These are phyloP conservation scores for Termitomyces bulborhizus DNA, from an alignment of 768 basidiomycete genomes.

Conservation along the genomic window DNA sequence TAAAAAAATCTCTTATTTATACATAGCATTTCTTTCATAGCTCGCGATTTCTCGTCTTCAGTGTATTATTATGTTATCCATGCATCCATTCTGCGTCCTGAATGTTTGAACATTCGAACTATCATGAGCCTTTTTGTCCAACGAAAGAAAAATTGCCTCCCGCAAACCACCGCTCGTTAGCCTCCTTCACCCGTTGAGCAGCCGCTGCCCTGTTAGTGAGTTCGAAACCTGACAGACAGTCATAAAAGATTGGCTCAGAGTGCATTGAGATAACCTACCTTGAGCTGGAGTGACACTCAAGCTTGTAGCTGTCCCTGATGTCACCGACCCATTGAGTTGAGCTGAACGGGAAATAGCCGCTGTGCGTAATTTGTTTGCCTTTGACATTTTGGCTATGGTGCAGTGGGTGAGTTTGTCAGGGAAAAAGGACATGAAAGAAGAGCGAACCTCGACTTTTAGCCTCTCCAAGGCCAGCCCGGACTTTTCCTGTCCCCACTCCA, in stretches of 20 bases:
- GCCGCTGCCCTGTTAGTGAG: constrained; percentile 87
- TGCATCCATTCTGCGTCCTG: constrained; percentile 12
- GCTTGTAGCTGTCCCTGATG: constrained; percentile 86
- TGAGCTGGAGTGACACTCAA: constrained; percentile 94
- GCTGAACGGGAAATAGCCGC: constrained; percentile 77
- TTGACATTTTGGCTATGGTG: constrained; percentile 83
- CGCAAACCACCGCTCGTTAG: constrained; percentile 96
- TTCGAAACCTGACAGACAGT: constrained; percentile 66
- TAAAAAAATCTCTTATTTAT: constrained; percentile 4
- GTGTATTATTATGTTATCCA: constrained; percentile 26
- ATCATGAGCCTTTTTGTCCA: constrained; percentile 39
- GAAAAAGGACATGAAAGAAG: constrained; percentile 4
- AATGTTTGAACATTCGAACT: background rate
- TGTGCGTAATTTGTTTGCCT: constrained; percentile 87
- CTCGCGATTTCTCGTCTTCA: constrained; percentile 14
- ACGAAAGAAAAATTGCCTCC: constrained; percentile 78
- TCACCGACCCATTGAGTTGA: constrained; percentile 38
- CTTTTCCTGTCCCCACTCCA: constrained; percentile 78
- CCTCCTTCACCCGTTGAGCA: constrained; percentile 86
- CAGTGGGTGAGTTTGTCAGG: background rate
- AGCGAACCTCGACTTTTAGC: constrained; percentile 81
- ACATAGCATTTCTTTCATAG: background rate
- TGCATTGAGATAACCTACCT: constrained; percentile 39
- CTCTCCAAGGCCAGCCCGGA: constrained; percentile 83
- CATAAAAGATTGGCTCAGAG: constrained; percentile 4